Base-by-base conservation (phyloP, 2,329 filamentous ascomycete genomes). In the Penicillium sp. region DNA sequence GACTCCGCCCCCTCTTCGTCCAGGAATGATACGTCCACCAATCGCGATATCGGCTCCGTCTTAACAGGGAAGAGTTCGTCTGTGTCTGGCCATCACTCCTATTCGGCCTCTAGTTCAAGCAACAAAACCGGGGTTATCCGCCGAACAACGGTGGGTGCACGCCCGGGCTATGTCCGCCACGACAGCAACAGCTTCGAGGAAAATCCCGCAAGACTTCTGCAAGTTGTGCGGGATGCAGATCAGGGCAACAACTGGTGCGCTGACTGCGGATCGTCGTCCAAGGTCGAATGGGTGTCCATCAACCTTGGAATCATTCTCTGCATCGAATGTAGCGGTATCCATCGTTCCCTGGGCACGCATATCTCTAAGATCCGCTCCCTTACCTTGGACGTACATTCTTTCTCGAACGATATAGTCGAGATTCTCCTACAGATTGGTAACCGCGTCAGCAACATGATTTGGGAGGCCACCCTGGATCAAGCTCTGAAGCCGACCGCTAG, bases 271-370 rank as follows among this genome's bases (percentile, higher is more conserved):
- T 95, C 90, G 7, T 86, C 87, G 29, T 82, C 84, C 64, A 97
- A 96, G 74, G 91, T 95, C 18, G 93, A 99, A 70, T 99, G 93
- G 93, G 93, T 97, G 25, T 97, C 93, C 0, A 95, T 99, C 72
- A 99, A 99, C 63, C 79, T 99, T 4, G 93, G 89, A 38, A 95
- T 99, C 52, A 86, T 99, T 46, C 80, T 99, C 16, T 99, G 93
- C 73, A 96, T 96, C 66, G 92, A 99, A 70, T 99, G 93, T 72
- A 95, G 91, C 66, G 93, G 93, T 55, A 96, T 99, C 54, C 93
- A 99, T 71, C 84, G 93, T 35, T 97, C 92, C 1, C 79, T 99
- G 3, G 93, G 93, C 11, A 99, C 93, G 1, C 93, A 99, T 69
- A 96, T 99, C 65, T 95, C 90, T 70, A 99, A 99, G 74, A 84